Conservation (phyloP, 306 rosid species). For the Citrullus colocynthis region DNA sequence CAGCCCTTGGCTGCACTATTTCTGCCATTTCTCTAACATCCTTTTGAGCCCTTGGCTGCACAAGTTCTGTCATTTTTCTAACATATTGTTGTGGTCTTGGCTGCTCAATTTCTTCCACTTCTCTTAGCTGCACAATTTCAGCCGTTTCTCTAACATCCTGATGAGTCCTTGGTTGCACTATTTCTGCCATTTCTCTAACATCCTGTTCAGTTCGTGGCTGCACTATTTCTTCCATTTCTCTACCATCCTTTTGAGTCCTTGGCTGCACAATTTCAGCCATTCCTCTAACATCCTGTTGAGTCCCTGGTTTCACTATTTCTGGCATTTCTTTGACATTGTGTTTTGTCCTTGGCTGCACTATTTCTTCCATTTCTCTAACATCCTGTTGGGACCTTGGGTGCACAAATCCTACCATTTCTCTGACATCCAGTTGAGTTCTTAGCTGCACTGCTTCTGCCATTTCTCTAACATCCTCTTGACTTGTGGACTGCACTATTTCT, state of each 20-base stretch:
- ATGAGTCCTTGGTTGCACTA: not conserved
- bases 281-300: not conserved
- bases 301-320: not conserved
- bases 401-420: constrained; percentile 49
- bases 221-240: not conserved
- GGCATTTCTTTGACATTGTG: not conserved
- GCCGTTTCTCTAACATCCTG: not conserved
- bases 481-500: constrained; percentile 36
- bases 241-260: not conserved
- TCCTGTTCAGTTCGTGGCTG: not conserved
- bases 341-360: not conserved
- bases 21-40: not conserved
- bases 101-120: not conserved
- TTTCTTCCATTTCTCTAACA: not conserved
- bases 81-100: not conserved
- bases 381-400: not conserved
- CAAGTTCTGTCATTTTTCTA: not conserved
- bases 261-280: not conserved
- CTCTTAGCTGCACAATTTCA: not conserved
- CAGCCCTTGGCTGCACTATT: not conserved
- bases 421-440: constrained; percentile 22
- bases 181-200: not conserved
- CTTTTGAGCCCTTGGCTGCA: not conserved
- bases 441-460: constrained; percentile 35
- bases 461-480: constrained; percentile 26